Conservation (phyloP, 1,284 basidiomycete species). For the Lentinula novae-zelandiae region DNA sequence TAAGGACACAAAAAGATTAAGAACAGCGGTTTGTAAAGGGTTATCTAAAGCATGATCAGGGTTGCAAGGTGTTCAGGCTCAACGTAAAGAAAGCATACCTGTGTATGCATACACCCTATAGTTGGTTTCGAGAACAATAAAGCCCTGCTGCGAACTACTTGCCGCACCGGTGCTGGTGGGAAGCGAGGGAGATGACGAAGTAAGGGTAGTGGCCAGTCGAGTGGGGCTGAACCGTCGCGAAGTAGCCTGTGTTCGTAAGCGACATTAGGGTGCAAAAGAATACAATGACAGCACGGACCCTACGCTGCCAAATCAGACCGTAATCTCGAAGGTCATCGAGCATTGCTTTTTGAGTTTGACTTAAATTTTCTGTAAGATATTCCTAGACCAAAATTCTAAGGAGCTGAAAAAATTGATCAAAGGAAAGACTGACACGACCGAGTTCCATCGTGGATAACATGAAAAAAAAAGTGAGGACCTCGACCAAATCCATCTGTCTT, state of each 20-base stretch:
- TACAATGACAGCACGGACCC: conserved; percentile 35
- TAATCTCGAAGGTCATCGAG: conserved; percentile 92
- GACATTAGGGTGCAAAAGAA: conserved; percentile 13
- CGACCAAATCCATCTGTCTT: conserved; percentile 87
- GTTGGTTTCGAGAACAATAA: conserved; percentile 97
- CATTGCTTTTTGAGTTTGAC: conserved; percentile 81
- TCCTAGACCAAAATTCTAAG: conserved; percentile 46
- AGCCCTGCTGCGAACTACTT: conserved; percentile 72
- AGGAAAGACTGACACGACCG: conserved; percentile 56
- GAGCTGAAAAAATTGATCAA: background rate
- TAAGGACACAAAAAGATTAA: conserved; percentile 91
- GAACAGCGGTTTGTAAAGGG: conserved; percentile 92
- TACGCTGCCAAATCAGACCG: conserved; percentile 86
- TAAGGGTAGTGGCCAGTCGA: conserved; percentile 92
- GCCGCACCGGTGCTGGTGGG: conserved; percentile 58
- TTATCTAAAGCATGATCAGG: conserved; percentile 57
- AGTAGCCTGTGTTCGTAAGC: conserved; percentile 41
- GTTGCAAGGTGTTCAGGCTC: background rate
- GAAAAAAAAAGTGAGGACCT: conserved; percentile 92
- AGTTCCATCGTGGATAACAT: conserved; percentile 94
- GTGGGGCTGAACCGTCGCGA: conserved; percentile 90
- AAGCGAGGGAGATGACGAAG: conserved; percentile 73
- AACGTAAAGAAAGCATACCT: conserved; percentile 42
- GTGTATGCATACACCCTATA: conserved; percentile 99
- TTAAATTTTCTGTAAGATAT: conserved; percentile 84